Conservation (phyloP, 2,329 filamentous ascomycete genomes). For the Hymenoscyphus repandus region DNA sequence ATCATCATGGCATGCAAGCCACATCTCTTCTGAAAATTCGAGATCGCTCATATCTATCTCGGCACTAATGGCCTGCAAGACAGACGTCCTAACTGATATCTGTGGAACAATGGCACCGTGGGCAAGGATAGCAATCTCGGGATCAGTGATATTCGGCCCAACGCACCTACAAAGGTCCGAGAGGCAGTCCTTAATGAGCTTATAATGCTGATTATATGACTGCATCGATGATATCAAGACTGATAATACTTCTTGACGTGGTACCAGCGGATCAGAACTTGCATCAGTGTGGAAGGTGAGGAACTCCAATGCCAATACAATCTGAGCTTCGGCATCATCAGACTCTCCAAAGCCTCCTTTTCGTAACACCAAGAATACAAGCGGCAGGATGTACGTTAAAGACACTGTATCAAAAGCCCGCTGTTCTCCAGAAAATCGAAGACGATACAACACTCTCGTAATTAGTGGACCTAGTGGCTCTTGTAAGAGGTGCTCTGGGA, state of each 20-base stretch:
- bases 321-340: constrained; percentile 84
- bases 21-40: constrained; percentile 83
- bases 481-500: constrained; percentile 66
- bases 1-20: constrained; percentile 89
- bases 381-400: constrained; percentile 78
- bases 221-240: constrained; percentile 79
- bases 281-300: constrained; percentile 81
- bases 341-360: constrained; percentile 71
- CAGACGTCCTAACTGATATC: constrained; percentile 72
- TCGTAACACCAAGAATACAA: constrained; percentile 73
- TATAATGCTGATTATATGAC: constrained; percentile 87
- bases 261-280: constrained; percentile 69
- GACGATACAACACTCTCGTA: constrained; percentile 82
- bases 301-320: constrained; percentile 84
- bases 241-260: constrained; percentile 67
- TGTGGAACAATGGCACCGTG: constrained; percentile 76
- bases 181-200: constrained; percentile 88
- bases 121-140: constrained; percentile 73
- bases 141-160: constrained; percentile 68
- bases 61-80: constrained; percentile 82
- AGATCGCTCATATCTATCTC: constrained; percentile 89
- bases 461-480: constrained; percentile 82
- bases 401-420: constrained; percentile 88
- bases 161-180: constrained; percentile 80
- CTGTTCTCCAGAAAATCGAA: constrained; percentile 87